Evolutionary conservation across 768 basidiomycete genomes (phyloP).

Genomic region (Lentinula detonsa): DNA sequence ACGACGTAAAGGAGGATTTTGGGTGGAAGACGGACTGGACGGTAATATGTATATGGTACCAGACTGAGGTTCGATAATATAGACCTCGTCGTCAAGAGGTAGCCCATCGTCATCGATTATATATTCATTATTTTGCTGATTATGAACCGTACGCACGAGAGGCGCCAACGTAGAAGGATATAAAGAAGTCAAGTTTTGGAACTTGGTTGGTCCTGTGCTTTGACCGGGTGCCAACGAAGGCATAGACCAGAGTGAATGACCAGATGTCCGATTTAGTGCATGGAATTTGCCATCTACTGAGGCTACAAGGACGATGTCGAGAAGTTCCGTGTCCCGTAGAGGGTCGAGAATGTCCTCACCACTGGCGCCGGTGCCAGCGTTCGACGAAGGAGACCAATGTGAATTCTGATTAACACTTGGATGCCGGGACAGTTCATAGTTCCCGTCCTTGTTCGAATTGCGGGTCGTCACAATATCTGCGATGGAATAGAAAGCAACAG

Average conservation of each 20-base stretch:
- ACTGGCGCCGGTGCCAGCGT: not conserved
- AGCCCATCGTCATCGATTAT: conserved; percentile 37
- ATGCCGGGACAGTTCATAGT: not conserved
- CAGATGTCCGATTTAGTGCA: conserved; percentile 84
- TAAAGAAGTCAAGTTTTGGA: not conserved
- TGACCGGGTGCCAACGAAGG: conserved; percentile 43
- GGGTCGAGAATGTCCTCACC: not conserved
- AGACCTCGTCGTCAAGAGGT: conserved; percentile 57
- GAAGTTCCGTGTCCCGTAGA: conserved; percentile 46
- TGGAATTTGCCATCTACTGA: conserved; percentile 95
- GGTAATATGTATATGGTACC: conserved; percentile 88
- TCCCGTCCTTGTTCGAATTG: not conserved
- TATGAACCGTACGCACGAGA: conserved; percentile 68
- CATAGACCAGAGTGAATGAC: conserved; percentile 86
- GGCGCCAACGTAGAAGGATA: conserved; percentile 56
- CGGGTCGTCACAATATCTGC: not conserved
- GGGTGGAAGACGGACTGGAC: conserved; percentile 58
- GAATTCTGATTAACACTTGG: not conserved
- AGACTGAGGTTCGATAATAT: conserved; percentile 92
- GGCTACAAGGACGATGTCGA: conserved; percentile 84
- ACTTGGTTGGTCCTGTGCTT: conserved; percentile 4
- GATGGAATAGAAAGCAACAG: not conserved
- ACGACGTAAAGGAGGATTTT: conserved; percentile 25
- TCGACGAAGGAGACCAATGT: not conserved
- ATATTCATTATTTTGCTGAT: conserved; percentile 47